Conservation (phyloP, 331 rosid genomes). For the Quercus phellos region DNA sequence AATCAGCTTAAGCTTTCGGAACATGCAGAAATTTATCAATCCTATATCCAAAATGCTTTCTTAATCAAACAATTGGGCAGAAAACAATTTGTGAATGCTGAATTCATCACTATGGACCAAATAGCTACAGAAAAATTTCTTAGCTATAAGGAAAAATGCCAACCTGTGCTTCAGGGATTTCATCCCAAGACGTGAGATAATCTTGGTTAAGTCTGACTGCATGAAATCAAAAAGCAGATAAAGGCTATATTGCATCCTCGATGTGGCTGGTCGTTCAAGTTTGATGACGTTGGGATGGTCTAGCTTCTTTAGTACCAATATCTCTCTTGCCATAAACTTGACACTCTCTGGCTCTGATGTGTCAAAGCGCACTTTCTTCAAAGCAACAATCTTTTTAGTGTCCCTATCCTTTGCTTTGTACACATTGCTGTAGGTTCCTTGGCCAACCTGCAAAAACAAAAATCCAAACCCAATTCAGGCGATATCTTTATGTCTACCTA, state of each 20-base stretch:
- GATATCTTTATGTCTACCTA: too few relatives aligned
- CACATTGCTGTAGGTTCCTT: slow-evolving; percentile 88
- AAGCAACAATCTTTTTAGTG: slow-evolving; percentile 61
- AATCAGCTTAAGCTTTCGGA: too few relatives aligned
- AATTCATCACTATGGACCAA: background rate
- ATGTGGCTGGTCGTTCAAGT: slow-evolving; percentile 74
- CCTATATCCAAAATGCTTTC: background rate
- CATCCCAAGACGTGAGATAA: slow-evolving; percentile 45
- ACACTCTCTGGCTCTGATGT: slow-evolving; percentile 73
- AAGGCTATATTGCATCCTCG: slow-evolving; percentile 90
- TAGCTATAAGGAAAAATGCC: background rate
- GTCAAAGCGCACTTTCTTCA: slow-evolving; percentile 85
- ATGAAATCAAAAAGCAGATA: slow-evolving; percentile 65
- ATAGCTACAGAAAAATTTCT: background rate
- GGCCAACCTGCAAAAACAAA: slow-evolving; percentile 51
- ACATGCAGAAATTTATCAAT: too few relatives aligned
- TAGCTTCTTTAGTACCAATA: slow-evolving; percentile 46
- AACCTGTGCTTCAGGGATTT: slow-evolving; percentile 67
- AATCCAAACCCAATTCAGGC: too few relatives aligned
- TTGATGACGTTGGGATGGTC: slow-evolving; percentile 86
- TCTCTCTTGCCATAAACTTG: slow-evolving; percentile 91
- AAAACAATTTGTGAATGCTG: background rate
- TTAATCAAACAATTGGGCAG: background rate
- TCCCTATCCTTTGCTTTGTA: slow-evolving; percentile 73
- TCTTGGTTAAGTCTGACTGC: slow-evolving; percentile 50